Evolutionary conservation across 2,329 filamentous ascomycete species (phyloP), one percentile per base, ranked within the genome.

Genomic region (Cercospora berteroae): DNA sequence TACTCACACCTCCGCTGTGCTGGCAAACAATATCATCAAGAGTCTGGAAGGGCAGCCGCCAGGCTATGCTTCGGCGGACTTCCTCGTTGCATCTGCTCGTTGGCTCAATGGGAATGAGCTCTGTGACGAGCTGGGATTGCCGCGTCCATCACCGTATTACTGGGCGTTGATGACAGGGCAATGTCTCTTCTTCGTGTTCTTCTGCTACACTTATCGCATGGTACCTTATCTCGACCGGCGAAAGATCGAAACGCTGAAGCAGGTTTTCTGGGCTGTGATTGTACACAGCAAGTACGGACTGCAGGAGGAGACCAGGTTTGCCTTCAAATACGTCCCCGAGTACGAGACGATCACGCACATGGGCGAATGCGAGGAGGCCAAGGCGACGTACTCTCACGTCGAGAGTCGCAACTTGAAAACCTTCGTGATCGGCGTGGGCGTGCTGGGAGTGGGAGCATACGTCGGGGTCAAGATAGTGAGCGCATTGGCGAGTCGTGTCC

Each of bases 21-120:
- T 94, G 27, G 90, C 90, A 3, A 90, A 90, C 77, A 94, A 94
- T 75, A 90, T 94, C 73, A 88, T 94, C 71, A 83, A 86, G 3
- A 86, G 86, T 3, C 82, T 94, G n/a, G 84, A 89, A 72, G 82
- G 84, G 60, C 86, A 87, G 48, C 86, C 90, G 0, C 91, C 91
- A 0, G 83, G 87, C 0, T 89, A 87, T 71, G 84, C 89, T 0
- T 89, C 87, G 1, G 83, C 85, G 5, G 86, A 87, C 57, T 91
- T 92, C 76, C 82, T 94, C 62, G 83, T 86, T 60, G 91, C 90
- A 0, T 85, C 87, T 75, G 86, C 88, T 5, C 84, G 90, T 66
- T 90, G 89, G 83, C 81, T 93, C 16, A 93, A 92, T 74, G 90
- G 91, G 3, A 81, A 85, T 36, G 82, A 86, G 16, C 83, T 94